Conservation (phyloP, 305 asterid genomes). For the Solanum hybrid region DNA sequence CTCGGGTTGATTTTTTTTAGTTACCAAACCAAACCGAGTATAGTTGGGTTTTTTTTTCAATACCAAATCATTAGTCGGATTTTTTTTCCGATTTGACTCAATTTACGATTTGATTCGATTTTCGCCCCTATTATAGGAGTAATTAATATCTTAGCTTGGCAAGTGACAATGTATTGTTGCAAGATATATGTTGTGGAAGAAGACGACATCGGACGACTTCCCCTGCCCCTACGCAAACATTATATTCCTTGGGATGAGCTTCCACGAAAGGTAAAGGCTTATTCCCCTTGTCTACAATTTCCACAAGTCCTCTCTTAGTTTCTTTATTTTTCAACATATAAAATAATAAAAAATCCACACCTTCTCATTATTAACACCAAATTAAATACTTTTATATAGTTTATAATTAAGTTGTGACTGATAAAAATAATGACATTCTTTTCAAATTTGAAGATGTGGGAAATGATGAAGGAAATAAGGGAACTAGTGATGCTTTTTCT, state of each 20-base stretch:
- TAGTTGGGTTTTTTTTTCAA: not conserved
- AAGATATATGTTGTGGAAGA: not conserved
- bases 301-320: not conserved
- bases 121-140: not conserved
- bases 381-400: not conserved
- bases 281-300: not conserved
- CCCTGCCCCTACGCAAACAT: not conserved
- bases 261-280: not conserved
- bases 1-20: not conserved
- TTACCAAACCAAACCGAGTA: not conserved
- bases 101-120: too few species aligned
- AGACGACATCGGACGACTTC: not conserved
- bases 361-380: not conserved
- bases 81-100: too few species aligned
- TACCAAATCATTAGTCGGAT: not conserved
- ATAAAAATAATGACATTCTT: not conserved
- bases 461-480: slow-evolving; percentile 23
- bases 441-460: not conserved
- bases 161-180: not conserved
- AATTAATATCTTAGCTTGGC: not conserved
- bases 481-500: slow-evolving; percentile 24
- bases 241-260: not conserved
- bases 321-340: not conserved
- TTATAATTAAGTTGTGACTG: not conserved
- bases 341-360: not conserved